These are phyloP conservation scores for Lotus japonicus DNA, from an alignment of 306 rosid genomes.

Conservation along the genomic window DNA sequence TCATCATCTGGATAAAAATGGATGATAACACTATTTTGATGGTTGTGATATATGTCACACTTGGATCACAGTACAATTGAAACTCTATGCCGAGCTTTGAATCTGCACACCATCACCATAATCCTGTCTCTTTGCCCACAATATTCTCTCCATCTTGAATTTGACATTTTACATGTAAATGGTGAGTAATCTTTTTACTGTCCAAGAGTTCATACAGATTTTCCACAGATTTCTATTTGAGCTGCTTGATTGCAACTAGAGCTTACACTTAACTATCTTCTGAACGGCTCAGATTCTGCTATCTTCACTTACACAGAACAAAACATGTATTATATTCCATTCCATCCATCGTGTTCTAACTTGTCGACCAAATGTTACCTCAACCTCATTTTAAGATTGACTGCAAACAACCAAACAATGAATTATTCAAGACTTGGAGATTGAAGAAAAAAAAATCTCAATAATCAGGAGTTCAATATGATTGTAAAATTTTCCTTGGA, in stretches of 20 bases:
- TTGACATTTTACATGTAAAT: slow-evolving; percentile 3
- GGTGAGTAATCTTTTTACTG: background rate
- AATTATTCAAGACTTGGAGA: background rate
- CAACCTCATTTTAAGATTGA: background rate
- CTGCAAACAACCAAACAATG: background rate
- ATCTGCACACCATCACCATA: background rate
- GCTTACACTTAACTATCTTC: background rate
- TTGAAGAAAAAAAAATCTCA: background rate
- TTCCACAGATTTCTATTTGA: background rate
- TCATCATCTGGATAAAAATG: slow-evolving; percentile 1
- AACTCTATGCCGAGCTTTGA: background rate
- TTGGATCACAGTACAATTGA: too few relatives aligned
- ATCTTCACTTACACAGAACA: background rate
- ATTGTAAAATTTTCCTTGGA: background rate
- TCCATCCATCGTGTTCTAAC: background rate
- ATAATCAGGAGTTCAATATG: background rate
- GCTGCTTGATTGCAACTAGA: background rate
- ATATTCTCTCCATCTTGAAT: background rate
- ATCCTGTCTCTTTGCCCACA: background rate
- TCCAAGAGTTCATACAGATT: background rate
- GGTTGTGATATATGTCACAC: background rate
- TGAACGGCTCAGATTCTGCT: background rate
- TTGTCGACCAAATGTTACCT: background rate
- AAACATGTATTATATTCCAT: background rate
- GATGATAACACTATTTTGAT: slow-evolving; percentile 3